These are phyloP conservation scores for Melampsora occidentalis DNA, from an alignment of 1,284 basidiomycete genomes.

Conservation along the genomic window DNA sequence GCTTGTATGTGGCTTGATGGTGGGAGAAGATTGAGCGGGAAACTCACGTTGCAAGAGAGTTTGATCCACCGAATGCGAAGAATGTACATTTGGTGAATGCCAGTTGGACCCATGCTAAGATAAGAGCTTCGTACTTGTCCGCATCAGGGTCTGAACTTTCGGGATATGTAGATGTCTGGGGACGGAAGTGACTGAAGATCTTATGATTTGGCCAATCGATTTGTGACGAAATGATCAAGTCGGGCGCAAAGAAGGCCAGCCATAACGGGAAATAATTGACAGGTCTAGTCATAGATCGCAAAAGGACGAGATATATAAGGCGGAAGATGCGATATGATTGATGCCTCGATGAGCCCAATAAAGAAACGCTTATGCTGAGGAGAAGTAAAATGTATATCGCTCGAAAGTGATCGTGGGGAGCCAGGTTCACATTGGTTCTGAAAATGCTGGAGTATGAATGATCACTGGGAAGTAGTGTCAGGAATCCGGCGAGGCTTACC, in stretches of 20 bases:
- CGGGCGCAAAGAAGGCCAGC: conserved; percentile 8
- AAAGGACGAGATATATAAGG: not conserved
- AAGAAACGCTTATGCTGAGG: conserved; percentile 1
- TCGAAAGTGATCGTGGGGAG: not conserved
- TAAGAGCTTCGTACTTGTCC: not conserved
- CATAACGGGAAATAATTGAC: conserved; percentile 32
- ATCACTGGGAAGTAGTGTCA: conserved; percentile 27
- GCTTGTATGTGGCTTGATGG: not conserved
- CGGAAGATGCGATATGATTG: not conserved
- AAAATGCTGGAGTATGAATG: conserved; percentile 13
- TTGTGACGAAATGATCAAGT: conserved; percentile 2
- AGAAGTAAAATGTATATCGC: conserved; percentile 12
- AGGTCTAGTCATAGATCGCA: conserved; percentile 20
- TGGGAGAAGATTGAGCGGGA: not conserved
- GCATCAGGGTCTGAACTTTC: not conserved
- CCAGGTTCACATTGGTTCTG: too few species aligned
- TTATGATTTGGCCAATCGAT: not conserved
- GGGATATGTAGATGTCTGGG: too few species aligned
- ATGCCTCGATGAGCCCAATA: not conserved
- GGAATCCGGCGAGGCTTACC: conserved; percentile 12
- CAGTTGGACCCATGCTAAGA: conserved; percentile 20
- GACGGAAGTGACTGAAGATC: not conserved
- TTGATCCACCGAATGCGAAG: conserved; percentile 48
- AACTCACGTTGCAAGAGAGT: conserved; percentile 48
- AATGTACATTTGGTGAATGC: conserved; percentile 42